Conservation (phyloP, 1,284 basidiomycete species). For the Moesziomyces parantarcticus region DNA sequence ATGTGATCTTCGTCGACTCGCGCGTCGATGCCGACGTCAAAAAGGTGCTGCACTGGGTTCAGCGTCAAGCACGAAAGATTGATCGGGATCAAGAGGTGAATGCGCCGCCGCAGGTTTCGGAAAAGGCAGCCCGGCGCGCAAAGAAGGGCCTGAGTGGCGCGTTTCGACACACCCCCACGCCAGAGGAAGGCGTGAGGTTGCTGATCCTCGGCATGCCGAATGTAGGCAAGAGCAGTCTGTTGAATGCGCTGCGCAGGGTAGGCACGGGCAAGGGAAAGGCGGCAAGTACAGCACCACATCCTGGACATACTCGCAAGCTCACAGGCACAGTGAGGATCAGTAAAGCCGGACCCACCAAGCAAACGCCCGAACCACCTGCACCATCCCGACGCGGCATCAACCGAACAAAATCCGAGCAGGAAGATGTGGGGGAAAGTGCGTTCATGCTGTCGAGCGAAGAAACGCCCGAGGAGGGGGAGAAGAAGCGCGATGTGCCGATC, state of each 20-base stretch:
- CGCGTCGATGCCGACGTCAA: conserved; percentile 70
- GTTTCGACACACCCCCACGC: conserved; percentile 61
- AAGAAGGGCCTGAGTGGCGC: conserved; percentile 63
- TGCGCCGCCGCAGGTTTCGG: conserved; percentile 6
- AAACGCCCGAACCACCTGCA: conserved; percentile 6
- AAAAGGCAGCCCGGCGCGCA: conserved; percentile 31
- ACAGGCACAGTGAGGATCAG: conserved; percentile 66
- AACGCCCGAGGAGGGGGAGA: conserved; percentile 78
- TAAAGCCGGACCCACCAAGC: conserved; percentile 39
- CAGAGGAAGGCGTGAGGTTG: conserved; percentile 63
- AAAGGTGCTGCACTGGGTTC: conserved; percentile 69
- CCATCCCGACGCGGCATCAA: background rate
- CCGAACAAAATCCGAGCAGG: conserved; percentile 2
- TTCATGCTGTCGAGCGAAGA: conserved; percentile 7
- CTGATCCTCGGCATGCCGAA: conserved; percentile 87
- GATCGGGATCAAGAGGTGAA: conserved; percentile 8
- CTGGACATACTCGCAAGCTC: conserved; percentile 69
- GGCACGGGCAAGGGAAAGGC: conserved; percentile 90
- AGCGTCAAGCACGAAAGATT: conserved; percentile 34
- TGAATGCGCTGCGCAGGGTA: conserved; percentile 89
- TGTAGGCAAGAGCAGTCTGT: conserved; percentile 93
- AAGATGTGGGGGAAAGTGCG: background rate
- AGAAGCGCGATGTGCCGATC: conserved; percentile 80
- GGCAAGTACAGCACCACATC: conserved; percentile 85
- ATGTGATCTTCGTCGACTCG: conserved; percentile 72